phyloP scores from a whole-genome alignment of 495 filamentous ascomycete genomes.

The Trichoderma parareesei region DNA sequence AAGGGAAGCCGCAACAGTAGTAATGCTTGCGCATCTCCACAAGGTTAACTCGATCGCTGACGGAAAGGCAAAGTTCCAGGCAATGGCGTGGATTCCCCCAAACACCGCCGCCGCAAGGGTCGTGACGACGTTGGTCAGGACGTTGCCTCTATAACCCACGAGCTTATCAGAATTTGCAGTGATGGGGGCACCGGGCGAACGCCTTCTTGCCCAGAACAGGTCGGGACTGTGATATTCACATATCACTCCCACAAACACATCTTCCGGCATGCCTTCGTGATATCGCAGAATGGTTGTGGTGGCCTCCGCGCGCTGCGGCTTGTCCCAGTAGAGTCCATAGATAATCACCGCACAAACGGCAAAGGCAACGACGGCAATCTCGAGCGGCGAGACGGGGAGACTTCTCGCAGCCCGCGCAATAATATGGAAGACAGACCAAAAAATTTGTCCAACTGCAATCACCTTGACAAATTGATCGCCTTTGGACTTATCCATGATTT shows the following conservation, averaged over 20 bases:
- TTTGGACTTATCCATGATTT: background rate
- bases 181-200: too few relatives aligned
- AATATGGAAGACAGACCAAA: background rate
- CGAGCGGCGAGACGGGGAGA: background rate
- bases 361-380: background rate
- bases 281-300: too few relatives aligned
- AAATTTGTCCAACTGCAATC: background rate
- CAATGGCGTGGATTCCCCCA: background rate
- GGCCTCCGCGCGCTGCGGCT: too few relatives aligned
- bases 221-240: too few relatives aligned
- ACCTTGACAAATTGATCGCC: background rate
- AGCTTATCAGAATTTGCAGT: too few relatives aligned
- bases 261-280: too few relatives aligned
- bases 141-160: background rate
- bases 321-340: background rate
- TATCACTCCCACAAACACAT: too few relatives aligned
- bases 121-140: background rate
- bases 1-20: background rate
- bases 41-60: background rate
- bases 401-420: background rate
- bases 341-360: background rate
- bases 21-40: background rate
- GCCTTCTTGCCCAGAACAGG: too few relatives aligned
- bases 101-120: background rate
- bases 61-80: constrained; percentile 2